These are phyloP conservation scores for Delitschia confertaspora DNA, from an alignment of 495 filamentous ascomycete species.

Conservation along the genomic window DNA sequence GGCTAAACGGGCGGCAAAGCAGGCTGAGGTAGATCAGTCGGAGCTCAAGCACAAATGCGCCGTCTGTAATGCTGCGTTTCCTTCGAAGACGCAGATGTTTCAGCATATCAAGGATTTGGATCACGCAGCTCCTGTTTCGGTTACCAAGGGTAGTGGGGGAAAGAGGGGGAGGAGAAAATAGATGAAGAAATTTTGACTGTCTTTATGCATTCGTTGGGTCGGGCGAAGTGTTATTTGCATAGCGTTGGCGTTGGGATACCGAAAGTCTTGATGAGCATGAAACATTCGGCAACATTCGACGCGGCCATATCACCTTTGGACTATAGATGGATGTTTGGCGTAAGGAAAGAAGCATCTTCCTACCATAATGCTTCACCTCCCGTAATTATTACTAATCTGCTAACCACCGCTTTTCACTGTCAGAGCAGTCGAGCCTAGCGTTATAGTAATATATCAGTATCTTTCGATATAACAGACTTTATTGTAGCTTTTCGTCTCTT, in stretches of 20 bases:
- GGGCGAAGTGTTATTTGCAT: background rate
- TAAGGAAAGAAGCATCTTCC: background rate
- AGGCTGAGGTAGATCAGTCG: conserved; percentile 36
- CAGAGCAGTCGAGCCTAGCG: no score
- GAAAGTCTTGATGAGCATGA: background rate
- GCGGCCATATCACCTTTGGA: background rate
- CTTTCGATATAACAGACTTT: no score
- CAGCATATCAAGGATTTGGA: conserved; percentile 56
- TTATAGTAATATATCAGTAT: no score
- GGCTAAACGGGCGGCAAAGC: conserved; percentile 66
- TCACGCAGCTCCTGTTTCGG: conserved; percentile 49
- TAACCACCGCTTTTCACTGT: no score
- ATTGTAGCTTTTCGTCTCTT: no score
- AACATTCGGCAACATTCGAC: background rate
- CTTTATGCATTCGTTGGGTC: background rate
- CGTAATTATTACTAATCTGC: no score
- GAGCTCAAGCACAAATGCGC: conserved; percentile 47
- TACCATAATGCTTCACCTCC: no score
- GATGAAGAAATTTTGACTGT: conserved; percentile 6
- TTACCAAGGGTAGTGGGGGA: conserved; percentile 14
- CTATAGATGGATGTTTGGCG: background rate
- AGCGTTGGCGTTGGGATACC: background rate
- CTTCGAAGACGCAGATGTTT: conserved; percentile 63
- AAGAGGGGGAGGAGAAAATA: conserved; percentile 1
- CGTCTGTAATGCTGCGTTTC: conserved; percentile 52